Evolutionary conservation across 208 protist genomes (phyloP), one percentile per base, ranked within the genome.

Genomic region (Jaenimonas drosophilae): DNA sequence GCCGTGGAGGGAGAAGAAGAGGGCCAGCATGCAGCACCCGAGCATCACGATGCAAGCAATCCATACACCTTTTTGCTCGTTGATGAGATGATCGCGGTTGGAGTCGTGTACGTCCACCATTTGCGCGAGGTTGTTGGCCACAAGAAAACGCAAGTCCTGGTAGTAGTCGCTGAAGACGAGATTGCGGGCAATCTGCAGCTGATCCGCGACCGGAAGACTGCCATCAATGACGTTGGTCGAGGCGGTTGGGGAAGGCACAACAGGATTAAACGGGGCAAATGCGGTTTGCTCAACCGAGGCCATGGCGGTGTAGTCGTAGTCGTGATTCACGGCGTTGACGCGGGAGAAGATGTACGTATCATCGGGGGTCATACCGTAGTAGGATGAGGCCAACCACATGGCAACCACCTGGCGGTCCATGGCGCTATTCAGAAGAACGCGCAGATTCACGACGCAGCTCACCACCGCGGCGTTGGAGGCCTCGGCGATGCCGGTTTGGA

Each of bases 91-190:
- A 7, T 25, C 34, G 33, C 14, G 9, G 33, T 4, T 7, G 31
- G n/a, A 19, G 7, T 4, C 33, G 30, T 50, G 25, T n/a, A 16
- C 24, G 20, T 20, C 32, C 5, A 23, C 30, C 33, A 43, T 43
- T 3, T 26, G 16, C 6, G 32, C 28, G 20, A 49, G 28, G 52
- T 29, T 5, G 4, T 56, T 20, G 21, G 20, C 26, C 12, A 64
- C 21, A 4, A 52, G 32, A 16, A 29, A 51, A 31, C 29, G 27
- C 25, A 59, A 50, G 12, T 17, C 50, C 4, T 30, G 19, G 38
- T 59, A 64, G 38, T 49, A 53, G 39, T 64, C 57, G 44, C 58
- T 50, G 30, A 64, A 52, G 16, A 64, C 30, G 14, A 56, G 26
- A 29, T 47, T 56, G n/a, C 14, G 16, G n/a, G 57, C 48, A 4